These are phyloP conservation scores for Colletotrichum orchidophilum DNA, from an alignment of 2,329 filamentous ascomycete genomes.

Conservation along the genomic window DNA sequence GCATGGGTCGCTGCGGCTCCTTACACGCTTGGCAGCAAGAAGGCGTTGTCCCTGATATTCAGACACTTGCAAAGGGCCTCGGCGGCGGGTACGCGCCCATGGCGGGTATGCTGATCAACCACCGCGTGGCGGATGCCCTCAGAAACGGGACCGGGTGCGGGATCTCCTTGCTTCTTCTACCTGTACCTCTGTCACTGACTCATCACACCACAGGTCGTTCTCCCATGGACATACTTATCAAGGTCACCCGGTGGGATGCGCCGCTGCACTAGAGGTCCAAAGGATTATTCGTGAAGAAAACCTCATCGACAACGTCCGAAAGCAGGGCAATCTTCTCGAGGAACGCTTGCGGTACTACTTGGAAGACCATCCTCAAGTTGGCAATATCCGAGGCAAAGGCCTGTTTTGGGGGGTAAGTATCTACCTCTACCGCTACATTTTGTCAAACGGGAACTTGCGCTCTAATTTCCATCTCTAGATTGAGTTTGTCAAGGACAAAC, in stretches of 20 bases:
- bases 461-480: slow-evolving; percentile 17
- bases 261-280: slow-evolving; percentile 71
- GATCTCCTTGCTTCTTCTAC: background rate
- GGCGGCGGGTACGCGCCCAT: slow-evolving; percentile 65
- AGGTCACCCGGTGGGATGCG: slow-evolving; percentile 66
- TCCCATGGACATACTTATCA: slow-evolving; percentile 71
- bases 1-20: slow-evolving; percentile 23
- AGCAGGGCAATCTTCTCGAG: slow-evolving; percentile 54
- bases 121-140: slow-evolving; percentile 59
- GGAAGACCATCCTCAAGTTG: slow-evolving; percentile 40
- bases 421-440: too few species aligned
- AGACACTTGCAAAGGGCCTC: slow-evolving; percentile 67
- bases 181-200: background rate
- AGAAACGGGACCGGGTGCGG: slow-evolving; percentile 51
- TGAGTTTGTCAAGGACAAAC: slow-evolving; percentile 41
- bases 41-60: slow-evolving; percentile 58
- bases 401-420: slow-evolving; percentile 43
- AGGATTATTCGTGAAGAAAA: slow-evolving; percentile 64
- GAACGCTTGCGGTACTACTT: slow-evolving; percentile 36
- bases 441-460: too few species aligned
- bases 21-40: slow-evolving; percentile 38
- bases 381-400: slow-evolving; percentile 42
- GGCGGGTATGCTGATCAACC: slow-evolving; percentile 62
- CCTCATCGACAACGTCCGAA: slow-evolving; percentile 66
- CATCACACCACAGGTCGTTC: slow-evolving; percentile 38